Evolutionary conservation across 1,284 basidiomycete genomes (phyloP), one percentile per base, ranked within the genome.

Genomic region (Sphagnurus paluster): DNA sequence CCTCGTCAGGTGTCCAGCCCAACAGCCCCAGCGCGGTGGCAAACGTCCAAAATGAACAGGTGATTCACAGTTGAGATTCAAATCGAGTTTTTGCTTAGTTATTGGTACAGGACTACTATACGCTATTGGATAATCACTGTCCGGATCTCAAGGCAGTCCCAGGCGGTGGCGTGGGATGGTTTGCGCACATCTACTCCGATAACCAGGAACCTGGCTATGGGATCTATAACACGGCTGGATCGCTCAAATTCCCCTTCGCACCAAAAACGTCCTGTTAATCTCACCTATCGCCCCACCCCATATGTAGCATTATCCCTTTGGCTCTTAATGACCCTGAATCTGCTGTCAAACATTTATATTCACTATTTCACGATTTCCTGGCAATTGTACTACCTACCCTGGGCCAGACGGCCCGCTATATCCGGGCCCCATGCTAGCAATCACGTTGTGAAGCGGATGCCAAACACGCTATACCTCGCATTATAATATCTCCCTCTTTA

Each of bases 121-220:
- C 65, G n/a, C 63, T 89, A 9, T 75, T 89, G n/a, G 83, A 89
- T 54, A 60, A 66, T 3, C 73, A 82, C 47, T 89, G 87, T 56
- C 56, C 66, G 8, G 72, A 79, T 56, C 71, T 87, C 56, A 87
- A 88, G 64, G 57, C 56, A 0, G 75, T 77, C 20, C 64, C 71
- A 8, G 73, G 74, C 4, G 84, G 84, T 13, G 83, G 84, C 21
- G 67, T 89, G 17, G 88, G 87, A 9, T 90, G 87, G 87, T 90
- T 90, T 58, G 82, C 82, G 37, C 87, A 89, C 58, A 82, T 88
- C 39, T 89, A 86, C 58, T 79, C 79, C 2, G 84, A 88, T 56
- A 52, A 64, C 48, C 73, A 79, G 61, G 82, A 84, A 55, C 78
- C 79, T 21, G 84, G 84, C 14, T 87, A 86, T 55, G 84, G 83